A percentile compares a stretch with the other conserved stretches of the same genome.
These are phyloP conservation scores for Gynochthodes officinalis DNA, from an alignment of 257 asterid species.

Conservation along the genomic window DNA sequence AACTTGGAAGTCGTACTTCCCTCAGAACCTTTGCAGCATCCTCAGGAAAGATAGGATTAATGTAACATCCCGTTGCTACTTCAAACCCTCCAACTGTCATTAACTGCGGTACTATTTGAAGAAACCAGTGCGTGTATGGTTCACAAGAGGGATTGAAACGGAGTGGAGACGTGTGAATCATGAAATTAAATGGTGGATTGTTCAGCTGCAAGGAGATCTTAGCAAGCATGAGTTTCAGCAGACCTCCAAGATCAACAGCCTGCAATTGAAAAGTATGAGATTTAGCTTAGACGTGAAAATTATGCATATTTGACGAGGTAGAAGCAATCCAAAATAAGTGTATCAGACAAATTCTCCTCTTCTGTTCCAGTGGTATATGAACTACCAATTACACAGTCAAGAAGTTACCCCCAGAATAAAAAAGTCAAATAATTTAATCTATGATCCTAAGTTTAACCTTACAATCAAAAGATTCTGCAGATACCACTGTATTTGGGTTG, in stretches of 20 bases:
- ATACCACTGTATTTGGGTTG: neutral
- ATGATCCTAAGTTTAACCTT: neutral
- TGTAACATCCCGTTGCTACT: conserved; percentile 74
- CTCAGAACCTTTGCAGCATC: conserved; percentile 84
- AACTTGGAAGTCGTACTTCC: conserved; percentile 34
- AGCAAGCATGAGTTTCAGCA: conserved; percentile 65
- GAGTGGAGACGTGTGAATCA: conserved; percentile 76
- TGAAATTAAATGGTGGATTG: conserved; percentile 76
- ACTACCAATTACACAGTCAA: neutral
- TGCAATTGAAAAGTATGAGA: conserved; percentile 20
- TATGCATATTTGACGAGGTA: neutral
- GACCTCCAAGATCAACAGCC: conserved; percentile 83
- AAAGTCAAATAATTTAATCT: neutral
- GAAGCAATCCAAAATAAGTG: neutral
- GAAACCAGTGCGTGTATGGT: conserved; percentile 74
- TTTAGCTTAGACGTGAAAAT: neutral
- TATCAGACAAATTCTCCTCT: neutral
- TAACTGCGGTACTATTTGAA: conserved; percentile 85
- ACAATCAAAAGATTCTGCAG: neutral
- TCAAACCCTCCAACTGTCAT: conserved; percentile 75
- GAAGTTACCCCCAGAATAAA: neutral
- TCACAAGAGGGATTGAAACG: conserved; percentile 34
- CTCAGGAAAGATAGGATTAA: conserved; percentile 93
- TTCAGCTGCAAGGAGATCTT: conserved; percentile 77
- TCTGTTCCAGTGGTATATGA: neutral